A percentile compares a stretch with the other conserved stretches of the same genome.
phyloP scores from a whole-genome alignment of 2,329 filamentous ascomycete species.

The Akanthomyces uredinophilus region DNA sequence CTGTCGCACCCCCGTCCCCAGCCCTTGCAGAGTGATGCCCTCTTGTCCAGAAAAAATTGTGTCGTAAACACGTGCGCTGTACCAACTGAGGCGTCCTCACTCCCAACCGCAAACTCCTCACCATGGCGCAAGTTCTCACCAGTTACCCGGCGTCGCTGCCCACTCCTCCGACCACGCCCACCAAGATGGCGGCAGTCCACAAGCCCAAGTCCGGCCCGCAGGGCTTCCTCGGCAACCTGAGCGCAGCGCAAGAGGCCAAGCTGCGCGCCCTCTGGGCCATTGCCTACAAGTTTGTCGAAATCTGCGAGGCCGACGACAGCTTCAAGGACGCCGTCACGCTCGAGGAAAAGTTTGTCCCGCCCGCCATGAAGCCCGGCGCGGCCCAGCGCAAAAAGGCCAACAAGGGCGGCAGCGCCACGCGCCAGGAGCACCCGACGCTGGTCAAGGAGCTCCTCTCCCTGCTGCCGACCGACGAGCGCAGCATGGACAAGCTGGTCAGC shows the following conservation, averaged over 20 bases:
- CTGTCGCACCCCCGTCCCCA: background rate
- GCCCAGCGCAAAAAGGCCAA: conserved; percentile 17
- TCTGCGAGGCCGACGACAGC: conserved; percentile 29
- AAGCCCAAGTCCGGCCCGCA: conserved; percentile 35
- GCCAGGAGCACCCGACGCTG: conserved; percentile 39
- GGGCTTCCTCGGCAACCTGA: conserved; percentile 75
- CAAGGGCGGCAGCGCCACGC: conserved; percentile 57
- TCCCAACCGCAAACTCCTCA: background rate
- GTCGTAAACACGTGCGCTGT: background rate
- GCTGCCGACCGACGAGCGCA: conserved; percentile 52
- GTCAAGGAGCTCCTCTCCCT: conserved; percentile 32
- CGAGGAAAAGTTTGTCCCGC: conserved; percentile 29
- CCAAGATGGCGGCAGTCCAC: background rate
- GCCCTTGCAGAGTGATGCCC: background rate
- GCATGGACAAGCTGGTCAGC: conserved; percentile 82
- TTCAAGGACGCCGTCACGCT: conserved; percentile 23
- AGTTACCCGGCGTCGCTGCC: conserved; percentile 2
- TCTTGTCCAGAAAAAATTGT: background rate
- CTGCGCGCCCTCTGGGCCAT: conserved; percentile 75
- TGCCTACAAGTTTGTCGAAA: conserved; percentile 66
- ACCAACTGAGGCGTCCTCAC: background rate
- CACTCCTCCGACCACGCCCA: background rate
- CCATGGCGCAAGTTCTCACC: conserved; percentile 7
- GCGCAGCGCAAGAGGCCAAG: conserved; percentile 73
- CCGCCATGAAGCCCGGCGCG: conserved; percentile 20